phyloP scores from a whole-genome alignment of 176 grass and related monocot species.

The Phoenix dactylifera region DNA sequence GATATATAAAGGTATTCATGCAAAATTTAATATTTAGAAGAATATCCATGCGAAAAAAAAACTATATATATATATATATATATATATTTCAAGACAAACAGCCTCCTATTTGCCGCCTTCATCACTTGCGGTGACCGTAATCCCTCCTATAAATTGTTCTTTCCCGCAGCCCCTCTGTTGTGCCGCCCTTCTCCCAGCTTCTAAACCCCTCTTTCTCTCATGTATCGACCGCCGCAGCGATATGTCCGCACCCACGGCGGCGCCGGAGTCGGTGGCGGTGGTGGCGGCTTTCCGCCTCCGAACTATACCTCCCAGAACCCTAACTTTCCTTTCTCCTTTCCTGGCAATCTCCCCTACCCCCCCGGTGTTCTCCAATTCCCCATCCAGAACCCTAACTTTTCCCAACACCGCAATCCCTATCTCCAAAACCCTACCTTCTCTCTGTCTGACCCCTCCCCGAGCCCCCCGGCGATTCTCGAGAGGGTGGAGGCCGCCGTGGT shows the following conservation, averaged over 20 bases:
- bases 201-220: background rate
- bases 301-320: background rate
- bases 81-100: no score
- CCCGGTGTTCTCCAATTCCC: constrained; percentile 18
- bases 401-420: constrained; percentile 2
- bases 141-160: no score
- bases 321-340: constrained; percentile 17
- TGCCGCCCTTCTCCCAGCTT: no score
- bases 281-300: background rate
- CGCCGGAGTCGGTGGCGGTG: background rate
- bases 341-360: constrained; percentile 29
- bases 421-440: constrained; percentile 36
- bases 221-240: background rate
- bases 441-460: background rate
- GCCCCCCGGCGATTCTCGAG: constrained; percentile 27
- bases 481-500: constrained; percentile 40
- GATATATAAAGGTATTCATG: no score
- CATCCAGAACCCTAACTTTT: constrained; percentile 10
- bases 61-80: no score
- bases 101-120: no score
- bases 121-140: no score
- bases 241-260: background rate
- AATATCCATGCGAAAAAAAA: no score
- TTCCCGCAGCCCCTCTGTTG: no score
- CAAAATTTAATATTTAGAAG: no score